These are phyloP conservation scores for Boletellus sp. DNA, from an alignment of 768 basidiomycete genomes.

Conservation along the genomic window DNA sequence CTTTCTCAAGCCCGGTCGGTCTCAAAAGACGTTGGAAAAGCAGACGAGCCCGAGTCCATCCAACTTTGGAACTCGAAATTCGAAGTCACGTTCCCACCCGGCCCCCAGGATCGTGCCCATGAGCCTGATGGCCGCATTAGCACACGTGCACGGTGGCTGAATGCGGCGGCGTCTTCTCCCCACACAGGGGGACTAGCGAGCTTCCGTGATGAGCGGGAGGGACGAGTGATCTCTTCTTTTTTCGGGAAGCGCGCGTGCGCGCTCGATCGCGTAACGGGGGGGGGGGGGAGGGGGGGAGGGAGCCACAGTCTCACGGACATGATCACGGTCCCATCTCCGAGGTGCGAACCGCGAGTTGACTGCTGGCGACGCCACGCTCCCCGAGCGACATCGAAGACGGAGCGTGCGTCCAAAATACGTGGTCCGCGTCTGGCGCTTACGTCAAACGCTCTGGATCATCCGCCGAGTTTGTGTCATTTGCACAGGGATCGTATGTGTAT, in stretches of 20 bases:
- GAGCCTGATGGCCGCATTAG: neutral
- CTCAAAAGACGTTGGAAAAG: slow-evolving; percentile 37
- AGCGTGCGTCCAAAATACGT: slow-evolving; percentile 3
- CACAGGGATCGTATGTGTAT: too few relatives aligned
- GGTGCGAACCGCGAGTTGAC: neutral
- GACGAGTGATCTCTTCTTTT: slow-evolving; percentile 43
- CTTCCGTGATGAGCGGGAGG: slow-evolving; percentile 21
- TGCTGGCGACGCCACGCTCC: neutral
- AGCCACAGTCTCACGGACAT: neutral
- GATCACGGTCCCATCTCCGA: slow-evolving; percentile 6
- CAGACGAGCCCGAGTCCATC: too few relatives aligned
- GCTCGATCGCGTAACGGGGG: too few relatives aligned
- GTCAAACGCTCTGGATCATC: slow-evolving; percentile 1
- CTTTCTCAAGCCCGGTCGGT: slow-evolving; percentile 19
- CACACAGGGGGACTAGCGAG: slow-evolving; percentile 16
- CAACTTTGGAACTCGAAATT: too few relatives aligned
- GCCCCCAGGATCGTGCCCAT: slow-evolving; percentile 29
- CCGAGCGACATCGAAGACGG: neutral
- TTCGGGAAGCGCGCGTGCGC: slow-evolving; percentile 46
- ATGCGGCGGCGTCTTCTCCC: slow-evolving; percentile 17
- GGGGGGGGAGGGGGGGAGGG: too few relatives aligned
- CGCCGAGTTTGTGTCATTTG: slow-evolving; percentile 30
- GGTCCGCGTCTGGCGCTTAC: slow-evolving; percentile 29
- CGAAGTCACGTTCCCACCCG: too few relatives aligned
- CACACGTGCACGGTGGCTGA: neutral